Base-by-base conservation (phyloP, 192 early-diverging fungal species). In the Chytriomyces sp. region DNA sequence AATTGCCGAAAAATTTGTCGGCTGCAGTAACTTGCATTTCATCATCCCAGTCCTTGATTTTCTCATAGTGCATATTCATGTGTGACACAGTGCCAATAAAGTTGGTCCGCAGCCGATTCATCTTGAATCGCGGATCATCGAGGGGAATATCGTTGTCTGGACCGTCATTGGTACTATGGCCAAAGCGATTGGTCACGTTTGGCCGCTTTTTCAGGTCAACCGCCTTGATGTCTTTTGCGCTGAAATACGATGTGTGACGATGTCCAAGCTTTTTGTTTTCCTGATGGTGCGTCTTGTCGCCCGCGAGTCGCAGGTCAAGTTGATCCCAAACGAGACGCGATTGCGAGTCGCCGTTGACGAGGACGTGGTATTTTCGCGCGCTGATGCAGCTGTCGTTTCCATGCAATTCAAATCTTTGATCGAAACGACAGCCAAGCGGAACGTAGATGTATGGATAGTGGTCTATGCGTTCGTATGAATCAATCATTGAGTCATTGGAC, bases 361-460 rank as follows among this genome's bases (percentile, higher is more conserved):
- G 8, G 22, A 71, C 32, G 38, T 59, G 25, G 36, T 30, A 60
- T 31, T 71, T 60, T 8, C 65, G 44, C 10, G n/a, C 4, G 3
- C 3, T 30, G 58, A 38, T 14, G 58, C 69, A 71, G 17, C 7
- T 30, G 19, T 36, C 38, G 36, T 59, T 61, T 12, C 14, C 39
- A 41, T 37, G 38, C 26, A 40, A 25, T 60, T 71, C 69, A 59
- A 71, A 71, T 4, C 58, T 34, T 52, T 71, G 69, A 41, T 71
- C 69, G 58, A 32, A 71, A 17, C 38, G 26, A 41, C 69, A 71
- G 17, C 69, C 69, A 30, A 71, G 69, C 3, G 69, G 69, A 6
- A 6, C 40, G 53, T 54, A n/a, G 56, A 5, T 32, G 22, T 44
- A 10, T 7, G 41, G 41, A 19, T 7, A 44, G 19, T 44, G 41